phyloP scores from a whole-genome alignment of 495 filamentous ascomycete genomes.

The Penicillium simplicissimum region DNA sequence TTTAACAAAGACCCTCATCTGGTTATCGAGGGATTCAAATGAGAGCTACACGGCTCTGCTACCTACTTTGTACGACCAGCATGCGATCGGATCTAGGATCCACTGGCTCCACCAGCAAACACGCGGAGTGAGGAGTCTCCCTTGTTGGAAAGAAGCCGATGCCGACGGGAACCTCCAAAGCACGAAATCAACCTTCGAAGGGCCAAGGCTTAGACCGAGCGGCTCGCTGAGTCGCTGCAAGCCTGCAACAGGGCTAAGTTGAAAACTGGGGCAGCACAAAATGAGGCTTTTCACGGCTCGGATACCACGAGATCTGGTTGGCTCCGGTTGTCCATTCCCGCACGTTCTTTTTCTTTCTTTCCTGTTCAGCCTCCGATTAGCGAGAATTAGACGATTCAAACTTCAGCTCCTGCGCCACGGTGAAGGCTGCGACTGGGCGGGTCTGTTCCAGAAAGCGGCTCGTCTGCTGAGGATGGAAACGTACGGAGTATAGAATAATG shows the following conservation, averaged over 20 bases:
- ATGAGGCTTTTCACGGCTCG: neutral
- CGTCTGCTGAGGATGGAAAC: neutral
- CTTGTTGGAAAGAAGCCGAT: neutral
- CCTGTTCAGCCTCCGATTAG: slow-evolving; percentile 3
- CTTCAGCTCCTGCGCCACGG: neutral
- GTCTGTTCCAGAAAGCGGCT: neutral
- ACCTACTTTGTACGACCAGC: neutral
- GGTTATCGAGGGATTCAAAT: neutral
- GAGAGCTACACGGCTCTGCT: neutral
- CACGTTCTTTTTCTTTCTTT: neutral
- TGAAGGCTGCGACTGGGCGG: neutral
- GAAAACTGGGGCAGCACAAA: neutral
- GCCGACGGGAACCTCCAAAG: neutral
- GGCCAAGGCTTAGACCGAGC: neutral
- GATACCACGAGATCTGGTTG: neutral
- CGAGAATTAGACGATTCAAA: neutral
- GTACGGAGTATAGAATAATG: neutral
- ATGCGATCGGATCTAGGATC: neutral
- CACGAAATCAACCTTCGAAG: no score
- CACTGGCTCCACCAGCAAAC: slow-evolving; percentile 1
- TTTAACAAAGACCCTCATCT: neutral
- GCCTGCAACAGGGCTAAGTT: neutral
- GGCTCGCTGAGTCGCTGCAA: no score
- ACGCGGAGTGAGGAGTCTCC: neutral
- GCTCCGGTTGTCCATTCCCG: neutral